Conservation (phyloP, 306 rosid species). For the Inga leiocalycina region DNA sequence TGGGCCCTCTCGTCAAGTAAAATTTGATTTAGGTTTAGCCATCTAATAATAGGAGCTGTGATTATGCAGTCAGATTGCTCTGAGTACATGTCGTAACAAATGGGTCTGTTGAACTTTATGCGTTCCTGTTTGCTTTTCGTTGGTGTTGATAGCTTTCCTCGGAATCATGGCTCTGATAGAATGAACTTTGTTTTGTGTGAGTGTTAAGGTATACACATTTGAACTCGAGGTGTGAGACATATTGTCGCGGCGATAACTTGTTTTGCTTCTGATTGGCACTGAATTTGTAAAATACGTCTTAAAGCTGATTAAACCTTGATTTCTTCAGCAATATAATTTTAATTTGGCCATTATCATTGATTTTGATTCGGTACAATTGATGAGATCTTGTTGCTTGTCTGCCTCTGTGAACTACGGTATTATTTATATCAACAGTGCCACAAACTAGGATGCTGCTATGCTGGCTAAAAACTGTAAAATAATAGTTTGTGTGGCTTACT, state of each 20-base stretch:
- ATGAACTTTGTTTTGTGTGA: background rate
- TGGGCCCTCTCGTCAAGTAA: background rate
- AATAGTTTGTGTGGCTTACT: background rate
- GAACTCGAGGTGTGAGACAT: background rate
- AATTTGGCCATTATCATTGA: background rate
- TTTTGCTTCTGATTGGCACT: background rate
- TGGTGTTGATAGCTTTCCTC: background rate
- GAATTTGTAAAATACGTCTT: background rate
- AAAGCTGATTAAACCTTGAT: conserved; percentile 1
- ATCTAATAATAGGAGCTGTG: background rate
- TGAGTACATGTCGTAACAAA: conserved; percentile 4
- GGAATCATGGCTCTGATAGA: background rate
- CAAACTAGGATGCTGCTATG: conserved; percentile 8
- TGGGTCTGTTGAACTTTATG: background rate
- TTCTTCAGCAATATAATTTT: background rate
- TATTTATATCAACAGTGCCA: background rate
- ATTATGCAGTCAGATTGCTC: background rate
- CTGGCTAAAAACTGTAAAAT: background rate
- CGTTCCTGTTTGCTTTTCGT: background rate
- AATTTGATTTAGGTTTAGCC: background rate
- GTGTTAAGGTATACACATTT: background rate
- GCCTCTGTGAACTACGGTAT: background rate
- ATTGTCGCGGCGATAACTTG: background rate
- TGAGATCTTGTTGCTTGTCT: background rate
- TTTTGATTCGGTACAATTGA: background rate